Evolutionary conservation across 495 filamentous ascomycete species (phyloP).

Genomic region (Neurospora sp.): DNA sequence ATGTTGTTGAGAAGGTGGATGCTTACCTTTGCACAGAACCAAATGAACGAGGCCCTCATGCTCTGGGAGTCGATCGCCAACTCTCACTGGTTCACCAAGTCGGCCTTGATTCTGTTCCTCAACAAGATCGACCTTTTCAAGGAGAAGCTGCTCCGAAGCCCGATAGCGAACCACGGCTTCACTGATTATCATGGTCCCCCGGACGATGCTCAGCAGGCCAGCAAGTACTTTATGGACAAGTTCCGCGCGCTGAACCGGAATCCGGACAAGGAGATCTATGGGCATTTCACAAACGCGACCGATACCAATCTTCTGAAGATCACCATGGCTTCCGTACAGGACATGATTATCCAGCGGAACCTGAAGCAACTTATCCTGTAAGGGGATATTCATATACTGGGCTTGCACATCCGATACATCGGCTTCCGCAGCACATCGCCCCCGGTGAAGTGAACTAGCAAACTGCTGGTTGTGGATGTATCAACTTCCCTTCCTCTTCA

Average conservation of each 20-base stretch:
- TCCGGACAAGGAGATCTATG: constrained; percentile 80
- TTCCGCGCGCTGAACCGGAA: constrained; percentile 81
- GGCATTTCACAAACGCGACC: constrained; percentile 89
- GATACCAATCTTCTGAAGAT: constrained; percentile 94
- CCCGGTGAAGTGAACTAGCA: background rate
- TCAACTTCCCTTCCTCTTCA: background rate
- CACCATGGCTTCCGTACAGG: constrained; percentile 94
- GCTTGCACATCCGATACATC: background rate
- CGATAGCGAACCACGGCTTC: constrained; percentile 80
- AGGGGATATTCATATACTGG: constrained; percentile 19
- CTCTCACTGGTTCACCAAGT: constrained; percentile 94
- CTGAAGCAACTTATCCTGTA: constrained; percentile 89
- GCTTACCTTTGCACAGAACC: constrained; percentile 58
- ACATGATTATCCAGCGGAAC: constrained; percentile 99
- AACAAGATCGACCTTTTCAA: constrained; percentile 99
- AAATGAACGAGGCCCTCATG: constrained; percentile 99
- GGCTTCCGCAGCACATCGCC: background rate
- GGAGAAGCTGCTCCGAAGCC: constrained; percentile 69
- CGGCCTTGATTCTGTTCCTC: constrained; percentile 92
- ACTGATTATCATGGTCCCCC: constrained; percentile 65
- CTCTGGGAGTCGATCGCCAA: constrained; percentile 96
- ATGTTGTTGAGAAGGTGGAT: background rate
- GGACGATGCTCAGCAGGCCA: constrained; percentile 49
- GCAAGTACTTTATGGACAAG: constrained; percentile 82
- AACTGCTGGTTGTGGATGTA: background rate